These are phyloP conservation scores for Pleurotus ostreatus DNA, from an alignment of 768 basidiomycete genomes.

Conservation along the genomic window DNA sequence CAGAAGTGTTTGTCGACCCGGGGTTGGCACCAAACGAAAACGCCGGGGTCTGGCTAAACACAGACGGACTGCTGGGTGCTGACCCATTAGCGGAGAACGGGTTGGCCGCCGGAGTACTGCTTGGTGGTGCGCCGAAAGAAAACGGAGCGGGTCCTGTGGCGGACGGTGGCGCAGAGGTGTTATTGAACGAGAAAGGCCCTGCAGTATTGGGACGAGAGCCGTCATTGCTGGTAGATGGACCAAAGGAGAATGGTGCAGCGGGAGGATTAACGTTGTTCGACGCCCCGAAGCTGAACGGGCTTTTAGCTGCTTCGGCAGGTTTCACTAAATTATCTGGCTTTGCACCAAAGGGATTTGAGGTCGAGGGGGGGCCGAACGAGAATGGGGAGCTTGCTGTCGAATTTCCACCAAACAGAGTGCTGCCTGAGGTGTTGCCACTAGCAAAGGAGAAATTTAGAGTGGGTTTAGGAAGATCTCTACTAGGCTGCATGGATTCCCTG, in stretches of 20 bases:
- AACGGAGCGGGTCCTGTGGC: slow-evolving; percentile 17
- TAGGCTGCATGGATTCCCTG: slow-evolving; percentile 47
- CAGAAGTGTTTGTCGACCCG: slow-evolving; percentile 18
- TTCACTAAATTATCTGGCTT: slow-evolving; percentile 25
- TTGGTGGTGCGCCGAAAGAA: slow-evolving; percentile 21
- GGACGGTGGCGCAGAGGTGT: slow-evolving; percentile 13
- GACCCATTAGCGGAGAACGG: slow-evolving; percentile 43
- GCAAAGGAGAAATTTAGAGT: slow-evolving; percentile 4
- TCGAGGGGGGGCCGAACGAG: slow-evolving; percentile 38
- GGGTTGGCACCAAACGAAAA: slow-evolving; percentile 43
- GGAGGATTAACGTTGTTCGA: slow-evolving; percentile 16
- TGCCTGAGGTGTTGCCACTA: not conserved
- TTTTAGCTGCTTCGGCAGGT: slow-evolving; percentile 17
- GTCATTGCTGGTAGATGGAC: slow-evolving; percentile 18
- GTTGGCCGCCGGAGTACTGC: slow-evolving; percentile 28
- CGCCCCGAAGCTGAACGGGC: slow-evolving; percentile 27
- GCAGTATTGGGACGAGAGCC: not conserved
- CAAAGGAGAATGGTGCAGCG: slow-evolving; percentile 38
- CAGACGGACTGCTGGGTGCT: slow-evolving; percentile 55
- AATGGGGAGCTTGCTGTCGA: slow-evolving; percentile 42
- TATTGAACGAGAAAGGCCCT: slow-evolving; percentile 6
- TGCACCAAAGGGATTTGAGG: slow-evolving; percentile 28
- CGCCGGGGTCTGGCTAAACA: slow-evolving; percentile 41
- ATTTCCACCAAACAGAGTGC: slow-evolving; percentile 17
- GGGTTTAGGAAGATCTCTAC: slow-evolving; percentile 19